Base-by-base conservation (phyloP, 257 asterid genomes). In the Solanum bulbocastanum region DNA sequence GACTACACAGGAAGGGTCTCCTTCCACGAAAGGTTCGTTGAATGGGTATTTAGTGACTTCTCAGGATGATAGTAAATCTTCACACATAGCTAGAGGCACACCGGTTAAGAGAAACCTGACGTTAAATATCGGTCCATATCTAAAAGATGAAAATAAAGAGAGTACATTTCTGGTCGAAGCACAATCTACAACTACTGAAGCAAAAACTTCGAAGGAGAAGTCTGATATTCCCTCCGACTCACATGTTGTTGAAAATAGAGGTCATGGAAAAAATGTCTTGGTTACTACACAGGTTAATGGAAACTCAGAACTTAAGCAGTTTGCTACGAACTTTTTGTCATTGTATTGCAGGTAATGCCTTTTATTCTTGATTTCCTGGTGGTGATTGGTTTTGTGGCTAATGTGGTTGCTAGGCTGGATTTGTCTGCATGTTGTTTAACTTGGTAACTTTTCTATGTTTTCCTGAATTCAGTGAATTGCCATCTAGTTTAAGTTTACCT, bases 301-400 rank as follows among this genome's bases (percentile, higher is more conserved):
- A 71, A 92, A 88, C 89, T 78, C 95, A 13, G 92, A 93, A 84
- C 93, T 93, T 49, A 91, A 92, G 89, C 93, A 91, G 81, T 95
- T 94, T 83, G 95, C 98, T 20, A 84, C 90, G 83, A 92, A 89
- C 74, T 92, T 97, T 84, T 89, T 95, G 93, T 94, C 99, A 87
- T 87, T 96, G 88, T 92, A 93, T 89, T 97, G 96, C 93, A 91
- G 99, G 99, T 97, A 93, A 36, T 36, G 36, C 23, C 30, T 87
- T 46, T 58, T 49, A 33, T 14, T 76, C 62, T 40, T 86, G 37
- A 76, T 65, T 20, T 62, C 40, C 13, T 37, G 76, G 69, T 18
- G 69, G 85, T 49, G 85, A 49, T 82, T 82, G 30, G 27, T 82
- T 46, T 82, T 18, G 44, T 49, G 69, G 62, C 62, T 66, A 87